phyloP scores from a whole-genome alignment of 2,329 filamentous ascomycete species.

The Lachnellula arida region DNA sequence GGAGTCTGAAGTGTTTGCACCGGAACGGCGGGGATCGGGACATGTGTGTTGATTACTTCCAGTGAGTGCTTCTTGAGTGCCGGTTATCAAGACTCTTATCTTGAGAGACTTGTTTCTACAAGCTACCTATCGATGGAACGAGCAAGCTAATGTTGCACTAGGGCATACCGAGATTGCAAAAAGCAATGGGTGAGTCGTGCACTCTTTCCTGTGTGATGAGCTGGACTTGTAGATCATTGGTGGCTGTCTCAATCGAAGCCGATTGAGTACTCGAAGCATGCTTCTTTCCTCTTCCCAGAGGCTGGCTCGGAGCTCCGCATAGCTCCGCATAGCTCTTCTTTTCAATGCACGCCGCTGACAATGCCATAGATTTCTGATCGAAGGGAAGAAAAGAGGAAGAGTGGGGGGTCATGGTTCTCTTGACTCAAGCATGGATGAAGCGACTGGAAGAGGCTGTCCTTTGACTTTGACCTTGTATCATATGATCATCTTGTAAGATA shows the following conservation, averaged over 20 bases:
- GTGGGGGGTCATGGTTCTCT: constrained; percentile 27
- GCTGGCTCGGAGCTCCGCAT: neutral
- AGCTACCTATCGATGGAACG: neutral
- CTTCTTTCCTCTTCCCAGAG: neutral
- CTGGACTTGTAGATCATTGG: neutral
- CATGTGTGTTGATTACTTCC: constrained; percentile 95
- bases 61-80: constrained; percentile 54
- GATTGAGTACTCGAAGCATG: neutral
- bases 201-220: neutral
- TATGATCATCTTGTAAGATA: neutral
- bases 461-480: constrained; percentile 1
- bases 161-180: constrained; percentile 92
- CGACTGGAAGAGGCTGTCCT: neutral
- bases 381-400: constrained; percentile 41
- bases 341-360: constrained; percentile 1
- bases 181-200: constrained; percentile 73
- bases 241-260: neutral
- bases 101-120: neutral
- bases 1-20: constrained; percentile 82
- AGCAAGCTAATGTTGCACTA: constrained; percentile 34
- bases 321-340: neutral
- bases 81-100: neutral
- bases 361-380: constrained; percentile 38
- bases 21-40: constrained; percentile 80
- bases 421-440: constrained; percentile 3